Evolutionary conservation across 805 yeast genomes (phyloP).

Genomic region (Tetrapisispora fleetii): DNA sequence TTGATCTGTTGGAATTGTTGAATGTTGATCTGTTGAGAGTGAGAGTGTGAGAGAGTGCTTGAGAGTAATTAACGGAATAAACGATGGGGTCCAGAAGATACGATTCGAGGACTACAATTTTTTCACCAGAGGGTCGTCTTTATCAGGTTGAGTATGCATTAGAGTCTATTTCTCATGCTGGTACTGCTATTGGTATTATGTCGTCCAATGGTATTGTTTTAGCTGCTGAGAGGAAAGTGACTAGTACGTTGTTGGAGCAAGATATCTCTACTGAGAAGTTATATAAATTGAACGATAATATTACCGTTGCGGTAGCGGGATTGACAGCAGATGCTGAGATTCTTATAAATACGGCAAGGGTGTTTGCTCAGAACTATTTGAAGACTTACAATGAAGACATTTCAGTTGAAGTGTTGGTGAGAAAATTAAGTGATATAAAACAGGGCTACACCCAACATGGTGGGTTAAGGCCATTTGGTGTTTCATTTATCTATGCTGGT

Average conservation of each 20-base stretch:
- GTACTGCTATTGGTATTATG: constrained; percentile 91
- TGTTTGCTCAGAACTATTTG: constrained; percentile 72
- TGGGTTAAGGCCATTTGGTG: constrained; percentile 97
- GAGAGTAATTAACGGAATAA: background rate
- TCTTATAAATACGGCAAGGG: constrained; percentile 78
- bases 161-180: constrained; percentile 96
- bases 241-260: constrained; percentile 85
- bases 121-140: constrained; percentile 96
- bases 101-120: constrained; percentile 97
- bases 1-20: too few species aligned
- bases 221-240: constrained; percentile 94
- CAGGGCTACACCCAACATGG: constrained; percentile 99
- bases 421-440: constrained; percentile 81
- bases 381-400: constrained; percentile 84
- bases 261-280: constrained; percentile 90
- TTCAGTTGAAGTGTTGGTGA: constrained; percentile 87
- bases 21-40: too few species aligned
- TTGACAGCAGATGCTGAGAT: constrained; percentile 95
- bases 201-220: constrained; percentile 82
- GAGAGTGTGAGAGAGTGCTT: too few species aligned
- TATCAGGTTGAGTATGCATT: constrained; percentile 96
- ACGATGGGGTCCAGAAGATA: constrained; percentile 83
- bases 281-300: constrained; percentile 72
- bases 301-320: constrained; percentile 94
- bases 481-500: constrained; percentile 92